Percentiles rank a stretch among this genome's conserved stretches.
Conservation (phyloP, 1,284 basidiomycete genomes). For the Irpex rosettiformis region DNA sequence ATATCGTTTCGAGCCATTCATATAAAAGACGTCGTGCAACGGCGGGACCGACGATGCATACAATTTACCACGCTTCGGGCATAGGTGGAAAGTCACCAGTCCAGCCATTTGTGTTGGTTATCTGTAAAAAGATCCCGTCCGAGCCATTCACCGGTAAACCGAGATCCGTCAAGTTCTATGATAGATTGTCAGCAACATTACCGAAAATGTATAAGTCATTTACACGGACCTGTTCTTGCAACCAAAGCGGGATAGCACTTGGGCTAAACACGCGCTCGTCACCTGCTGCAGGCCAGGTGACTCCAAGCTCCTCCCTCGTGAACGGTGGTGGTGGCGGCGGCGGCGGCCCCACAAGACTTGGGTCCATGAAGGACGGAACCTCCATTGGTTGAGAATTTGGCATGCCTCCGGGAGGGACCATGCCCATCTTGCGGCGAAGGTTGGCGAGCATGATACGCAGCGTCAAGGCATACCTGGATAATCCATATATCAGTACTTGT, state of each 20-base stretch:
- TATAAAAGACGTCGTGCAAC: background rate
- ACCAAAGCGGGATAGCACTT: constrained; percentile 74
- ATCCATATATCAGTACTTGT: background rate
- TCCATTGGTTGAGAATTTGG: constrained; percentile 29
- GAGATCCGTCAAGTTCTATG: constrained; percentile 79
- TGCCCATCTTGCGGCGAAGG: constrained; percentile 80
- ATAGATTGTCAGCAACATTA: constrained; percentile 1
- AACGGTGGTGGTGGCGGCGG: constrained; percentile 67
- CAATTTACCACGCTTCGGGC: constrained; percentile 74
- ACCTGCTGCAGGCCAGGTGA: constrained; percentile 58
- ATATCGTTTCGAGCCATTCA: background rate
- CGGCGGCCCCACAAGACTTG: constrained; percentile 47
- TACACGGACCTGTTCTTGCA: constrained; percentile 69
- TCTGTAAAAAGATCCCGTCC: constrained; percentile 83
- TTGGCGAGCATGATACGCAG: constrained; percentile 89
- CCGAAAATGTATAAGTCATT: background rate
- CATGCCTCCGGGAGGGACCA: constrained; percentile 43
- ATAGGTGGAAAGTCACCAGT: constrained; percentile 67
- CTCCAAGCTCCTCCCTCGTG: constrained; percentile 80
- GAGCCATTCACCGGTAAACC: constrained; percentile 87
- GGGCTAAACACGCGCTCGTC: constrained; percentile 75
- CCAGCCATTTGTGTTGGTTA: constrained; percentile 69
- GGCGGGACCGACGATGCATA: background rate
- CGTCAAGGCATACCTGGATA: constrained; percentile 75
- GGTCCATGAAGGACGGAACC: constrained; percentile 53